Evolutionary conservation across 75 land plant genomes (phyloP), one percentile per base, ranked within the genome.

Genomic region (Sequoia sempervirens): DNA sequence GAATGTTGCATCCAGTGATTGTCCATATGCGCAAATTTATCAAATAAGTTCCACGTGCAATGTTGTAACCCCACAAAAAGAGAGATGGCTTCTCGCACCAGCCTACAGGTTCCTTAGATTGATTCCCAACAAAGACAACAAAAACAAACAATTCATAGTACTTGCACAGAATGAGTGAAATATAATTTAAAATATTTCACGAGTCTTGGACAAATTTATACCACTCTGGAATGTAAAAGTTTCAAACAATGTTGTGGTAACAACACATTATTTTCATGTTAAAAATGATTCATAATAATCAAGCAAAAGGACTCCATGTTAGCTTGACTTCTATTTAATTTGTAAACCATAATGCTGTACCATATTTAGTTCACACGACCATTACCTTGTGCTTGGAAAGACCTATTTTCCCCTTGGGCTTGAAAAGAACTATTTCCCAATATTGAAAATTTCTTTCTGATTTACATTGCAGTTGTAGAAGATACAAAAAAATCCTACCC

Each of bases 401-500:
- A 70, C 32, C 37, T 32, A 30, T 5, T 61, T 61, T 32, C 73
- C 53, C 47, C 8, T 14, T 75, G 72, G 28, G 10, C 30, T 10
- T 68, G 10, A 30, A 68, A 68, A 30, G 36, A 70, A 70, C 73
- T 32, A 32, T 23, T 61, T 61, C 15, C 34, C 30, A 78, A n/a
- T 9, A 7, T 45, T 78, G 80, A 43, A 75, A 40, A n/a, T n/a
- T 43, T 43, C 13, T 45, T 43, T 78, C 14, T 45, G 14, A n/a
- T n/a, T 45, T 78, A 41, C 28, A 26, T 43, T 78, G 80, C n/a
- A 40, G 10, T 45, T 45, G 2, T 78, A 45, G 50, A 78, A 78
- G 46, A 45, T n/a, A 45, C 45, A 38, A 26, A 15, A 15, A 78
- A 5, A 3, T 17, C 86, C 18, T 79, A 89, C 92, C 91, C 85